Conservation (phyloP, 768 basidiomycete genomes). For the Pleurotus cornucopiae region DNA sequence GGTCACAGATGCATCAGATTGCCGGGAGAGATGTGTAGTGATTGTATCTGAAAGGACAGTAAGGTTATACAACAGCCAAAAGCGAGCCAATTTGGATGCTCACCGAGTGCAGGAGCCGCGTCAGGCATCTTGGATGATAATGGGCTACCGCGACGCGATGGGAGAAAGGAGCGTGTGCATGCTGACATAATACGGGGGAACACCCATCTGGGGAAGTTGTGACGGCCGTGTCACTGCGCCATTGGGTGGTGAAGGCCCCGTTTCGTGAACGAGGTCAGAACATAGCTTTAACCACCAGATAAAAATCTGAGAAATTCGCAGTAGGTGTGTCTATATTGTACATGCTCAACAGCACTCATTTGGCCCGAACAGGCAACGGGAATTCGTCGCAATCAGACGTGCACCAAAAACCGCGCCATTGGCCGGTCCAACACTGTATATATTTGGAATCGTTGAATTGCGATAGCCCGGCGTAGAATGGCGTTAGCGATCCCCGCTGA, state of each 20-base stretch:
- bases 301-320: neutral
- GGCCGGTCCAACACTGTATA: neutral
- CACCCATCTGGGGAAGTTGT: neutral
- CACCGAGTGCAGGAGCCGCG: neutral
- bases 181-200: neutral
- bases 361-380: neutral
- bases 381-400: neutral
- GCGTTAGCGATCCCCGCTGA: no score
- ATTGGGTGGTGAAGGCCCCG: neutral
- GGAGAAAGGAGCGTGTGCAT: neutral
- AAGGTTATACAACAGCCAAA: no score
- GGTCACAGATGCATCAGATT: no score
- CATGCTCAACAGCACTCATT: neutral
- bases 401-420: neutral
- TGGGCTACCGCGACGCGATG: neutral
- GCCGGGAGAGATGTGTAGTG: no score
- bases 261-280: neutral
- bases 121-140: neutral
- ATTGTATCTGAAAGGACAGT: no score
- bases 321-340: neutral
- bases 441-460: no score
- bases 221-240: neutral
- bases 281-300: neutral
- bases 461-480: no score
- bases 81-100: neutral